Percentiles rank a stretch among this genome's conserved stretches.
phyloP scores from a whole-genome alignment of 2,329 filamentous ascomycete genomes.

The Thielaviopsis euricoi region DNA sequence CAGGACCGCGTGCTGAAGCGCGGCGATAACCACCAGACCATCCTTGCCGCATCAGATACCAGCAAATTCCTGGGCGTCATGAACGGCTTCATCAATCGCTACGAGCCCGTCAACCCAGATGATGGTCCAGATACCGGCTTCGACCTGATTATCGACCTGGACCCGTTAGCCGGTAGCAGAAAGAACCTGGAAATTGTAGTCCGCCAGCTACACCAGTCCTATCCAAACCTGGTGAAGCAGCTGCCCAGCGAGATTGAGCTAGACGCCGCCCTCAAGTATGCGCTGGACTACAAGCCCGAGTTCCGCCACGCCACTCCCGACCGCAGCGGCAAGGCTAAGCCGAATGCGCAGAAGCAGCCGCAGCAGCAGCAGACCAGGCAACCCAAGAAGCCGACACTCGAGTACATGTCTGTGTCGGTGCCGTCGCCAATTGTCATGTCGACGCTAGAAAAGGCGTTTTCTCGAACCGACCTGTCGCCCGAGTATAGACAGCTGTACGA shows the following conservation, averaged over 20 bases:
- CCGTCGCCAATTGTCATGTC: slow-evolving; percentile 25
- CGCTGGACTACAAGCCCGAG: slow-evolving; percentile 61
- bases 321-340: slow-evolving; percentile 20
- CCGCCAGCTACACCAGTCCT: slow-evolving; percentile 52
- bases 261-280: slow-evolving; percentile 60
- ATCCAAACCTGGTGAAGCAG: slow-evolving; percentile 56
- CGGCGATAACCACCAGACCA: slow-evolving; percentile 95
- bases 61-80: slow-evolving; percentile 76
- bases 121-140: slow-evolving; percentile 64
- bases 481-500: slow-evolving; percentile 42
- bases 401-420: slow-evolving; percentile 40
- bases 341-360: slow-evolving; percentile 18
- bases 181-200: slow-evolving; percentile 73
- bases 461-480: slow-evolving; percentile 27
- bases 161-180: slow-evolving; percentile 61
- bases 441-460: slow-evolving; percentile 56
- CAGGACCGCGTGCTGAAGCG: slow-evolving; percentile 64
- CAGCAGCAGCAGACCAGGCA: slow-evolving; percentile 17
- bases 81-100: slow-evolving; percentile 81
- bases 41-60: slow-evolving; percentile 61
- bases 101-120: slow-evolving; percentile 57
- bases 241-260: slow-evolving; percentile 59
- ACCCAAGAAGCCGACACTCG: slow-evolving; percentile 30
- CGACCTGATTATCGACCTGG: slow-evolving; percentile 69
- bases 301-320: slow-evolving; percentile 60